These are phyloP conservation scores for Metschnikowia rubicola DNA, from an alignment of 805 yeast species.

Conservation along the genomic window DNA sequence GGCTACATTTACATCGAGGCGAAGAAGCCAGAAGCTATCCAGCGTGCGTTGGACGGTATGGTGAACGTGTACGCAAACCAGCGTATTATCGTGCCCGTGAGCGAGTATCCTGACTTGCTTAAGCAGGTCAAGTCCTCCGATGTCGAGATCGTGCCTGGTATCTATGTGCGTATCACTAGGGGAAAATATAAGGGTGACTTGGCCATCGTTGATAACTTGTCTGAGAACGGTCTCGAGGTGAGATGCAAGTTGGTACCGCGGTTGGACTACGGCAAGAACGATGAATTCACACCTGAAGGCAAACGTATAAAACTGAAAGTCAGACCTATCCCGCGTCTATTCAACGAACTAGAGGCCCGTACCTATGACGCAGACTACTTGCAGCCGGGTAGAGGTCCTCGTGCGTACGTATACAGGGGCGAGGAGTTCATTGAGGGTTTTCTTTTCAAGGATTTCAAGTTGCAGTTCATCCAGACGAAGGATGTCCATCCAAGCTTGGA, in stretches of 20 bases:
- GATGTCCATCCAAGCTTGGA: slow-evolving; percentile 83
- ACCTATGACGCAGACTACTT: slow-evolving; percentile 75
- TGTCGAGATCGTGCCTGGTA: slow-evolving; percentile 84
- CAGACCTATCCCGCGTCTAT: slow-evolving; percentile 82
- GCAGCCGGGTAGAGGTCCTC: slow-evolving; percentile 59
- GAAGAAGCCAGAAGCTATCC: slow-evolving; percentile 86
- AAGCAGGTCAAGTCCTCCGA: slow-evolving; percentile 88
- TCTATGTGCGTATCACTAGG: slow-evolving; percentile 84
- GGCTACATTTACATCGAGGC: slow-evolving; percentile 96
- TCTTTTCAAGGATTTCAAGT: slow-evolving; percentile 78
- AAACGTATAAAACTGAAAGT: slow-evolving; percentile 49
- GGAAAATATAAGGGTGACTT: slow-evolving; percentile 92
- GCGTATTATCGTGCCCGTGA: slow-evolving; percentile 87
- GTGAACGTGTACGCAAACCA: slow-evolving; percentile 75
- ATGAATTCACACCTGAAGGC: slow-evolving; percentile 48
- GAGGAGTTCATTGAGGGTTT: slow-evolving; percentile 92
- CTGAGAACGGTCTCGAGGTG: slow-evolving; percentile 95
- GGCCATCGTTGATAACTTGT: slow-evolving; percentile 87
- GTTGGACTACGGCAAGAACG: slow-evolving; percentile 78
- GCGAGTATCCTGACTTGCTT: slow-evolving; percentile 88
- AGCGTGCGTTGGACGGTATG: slow-evolving; percentile 82
- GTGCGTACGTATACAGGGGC: slow-evolving; percentile 67
- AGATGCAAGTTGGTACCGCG: slow-evolving; percentile 90
- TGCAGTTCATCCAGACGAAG: slow-evolving; percentile 76
- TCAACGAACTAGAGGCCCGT: slow-evolving; percentile 84